These are phyloP conservation scores for Vicia villosa DNA, from an alignment of 306 rosid species.

Conservation along the genomic window DNA sequence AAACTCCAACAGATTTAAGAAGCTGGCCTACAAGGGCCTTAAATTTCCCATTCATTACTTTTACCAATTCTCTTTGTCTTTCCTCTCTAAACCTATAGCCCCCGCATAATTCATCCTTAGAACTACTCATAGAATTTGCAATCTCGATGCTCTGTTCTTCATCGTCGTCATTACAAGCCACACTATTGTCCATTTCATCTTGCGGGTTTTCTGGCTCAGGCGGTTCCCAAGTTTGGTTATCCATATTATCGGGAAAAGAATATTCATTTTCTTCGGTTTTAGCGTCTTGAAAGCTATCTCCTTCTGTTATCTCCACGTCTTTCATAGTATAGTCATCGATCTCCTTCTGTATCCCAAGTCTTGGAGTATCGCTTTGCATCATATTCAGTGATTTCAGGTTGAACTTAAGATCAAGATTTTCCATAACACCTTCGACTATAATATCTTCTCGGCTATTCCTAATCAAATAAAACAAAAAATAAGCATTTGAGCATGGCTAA, in stretches of 20 bases:
- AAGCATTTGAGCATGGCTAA: constrained; percentile 35
- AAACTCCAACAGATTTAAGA: constrained; percentile 72
- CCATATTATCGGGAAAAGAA: constrained; percentile 51
- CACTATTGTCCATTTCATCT: constrained; percentile 71
- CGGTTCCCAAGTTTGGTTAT: constrained; percentile 73
- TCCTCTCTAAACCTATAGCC: constrained; percentile 65
- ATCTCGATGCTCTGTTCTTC: constrained; percentile 71
- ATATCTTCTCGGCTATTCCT: constrained; percentile 63
- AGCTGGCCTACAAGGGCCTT: constrained; percentile 72
- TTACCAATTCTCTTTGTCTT: constrained; percentile 70
- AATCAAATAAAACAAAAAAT: constrained; percentile 27
- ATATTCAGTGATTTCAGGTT: constrained; percentile 35
- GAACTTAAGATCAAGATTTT: constrained; percentile 42
- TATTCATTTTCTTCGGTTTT: constrained; percentile 50
- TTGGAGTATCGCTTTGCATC: constrained; percentile 38
- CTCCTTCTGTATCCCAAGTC: constrained; percentile 38
- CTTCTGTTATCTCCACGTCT: constrained; percentile 51
- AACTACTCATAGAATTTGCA: constrained; percentile 52
- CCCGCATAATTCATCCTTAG: constrained; percentile 56
- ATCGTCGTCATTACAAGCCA: constrained; percentile 77
- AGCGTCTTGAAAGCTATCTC: constrained; percentile 45
- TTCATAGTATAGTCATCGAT: constrained; percentile 43
- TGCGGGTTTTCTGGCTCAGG: constrained; percentile 83
- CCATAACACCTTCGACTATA: constrained; percentile 39
- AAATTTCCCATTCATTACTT: constrained; percentile 76